Base-by-base conservation (phyloP, 371 early-diverging fungal genomes). In the Blakeslea trispora region DNA sequence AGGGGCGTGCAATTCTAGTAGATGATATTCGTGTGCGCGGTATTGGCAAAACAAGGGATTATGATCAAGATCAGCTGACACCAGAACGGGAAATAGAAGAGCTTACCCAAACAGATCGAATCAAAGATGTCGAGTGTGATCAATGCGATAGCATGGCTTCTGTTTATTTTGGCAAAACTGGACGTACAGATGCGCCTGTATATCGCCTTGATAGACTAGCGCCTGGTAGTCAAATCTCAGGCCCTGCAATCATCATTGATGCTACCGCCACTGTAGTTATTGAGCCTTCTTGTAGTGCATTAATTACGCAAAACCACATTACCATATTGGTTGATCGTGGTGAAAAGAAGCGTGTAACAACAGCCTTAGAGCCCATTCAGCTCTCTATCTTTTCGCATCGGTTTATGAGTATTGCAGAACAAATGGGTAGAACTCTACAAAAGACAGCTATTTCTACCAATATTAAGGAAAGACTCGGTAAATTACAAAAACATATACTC, bases 341-440 rank as follows among this genome's bases (percentile, higher is more conserved):
- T 5, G 69, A 72, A 50, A 66, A 68, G 53, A 65, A 72, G 23
- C 66, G 68, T 50, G 71, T 79, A 0, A 81, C 83, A 0, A 84
- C 84, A 3, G 84, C 79, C 54, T 68, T 77, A 65, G 94, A 94
- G 51, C 93, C 93, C 22, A 92, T 96, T 53, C 88, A 88, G 69
- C 77, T 98, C 9, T 85, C 93, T 3, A 90, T 98, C 17, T 95
- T 98, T 67, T 89, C 91, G 0, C 95, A 97, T 74, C 86, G 98
- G 3, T 98, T 98, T 63, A 98, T 98, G 98, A 84, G 87, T 53
- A 97, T 98, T 70, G 98, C 97, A 13, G 96, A 97, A 64, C 96
- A 97, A 72, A 97, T 97, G 98, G 98, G 98, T 14, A 81, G 90
- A 18, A 93, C 95, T 4, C 68, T 97, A 19, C 94, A 96, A 69